Conservation (phyloP, 2,329 filamentous ascomycete species). For the Dactylellina drechsleri region DNA sequence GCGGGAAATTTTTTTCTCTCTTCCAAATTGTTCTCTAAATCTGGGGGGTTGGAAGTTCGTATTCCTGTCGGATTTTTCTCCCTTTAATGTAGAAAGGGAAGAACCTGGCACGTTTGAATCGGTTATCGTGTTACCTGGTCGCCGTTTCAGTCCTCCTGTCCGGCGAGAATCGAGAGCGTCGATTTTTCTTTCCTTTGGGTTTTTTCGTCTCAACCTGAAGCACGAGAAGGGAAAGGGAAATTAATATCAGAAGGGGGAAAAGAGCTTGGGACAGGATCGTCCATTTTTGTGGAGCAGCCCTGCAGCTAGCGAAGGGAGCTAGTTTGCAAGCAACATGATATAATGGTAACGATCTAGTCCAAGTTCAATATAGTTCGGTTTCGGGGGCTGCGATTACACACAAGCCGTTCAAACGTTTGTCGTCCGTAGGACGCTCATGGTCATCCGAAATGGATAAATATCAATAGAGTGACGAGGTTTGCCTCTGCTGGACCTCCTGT, state of each 20-base stretch:
- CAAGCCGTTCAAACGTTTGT: constrained; percentile 1
- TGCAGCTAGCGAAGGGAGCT: neutral
- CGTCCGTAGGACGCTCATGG: neutral
- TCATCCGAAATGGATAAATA: constrained; percentile 6
- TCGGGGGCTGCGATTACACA: constrained; percentile 23
- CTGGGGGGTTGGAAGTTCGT: constrained; percentile 24
- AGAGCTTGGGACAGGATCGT: constrained; percentile 20
- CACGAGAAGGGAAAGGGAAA: constrained; percentile 20
- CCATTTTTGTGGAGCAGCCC: neutral
- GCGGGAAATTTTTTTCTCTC: constrained; percentile 45
- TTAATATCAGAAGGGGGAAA: neutral
- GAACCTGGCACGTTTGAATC: constrained; percentile 41
- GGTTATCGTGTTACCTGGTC: constrained; percentile 42
- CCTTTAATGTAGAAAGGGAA: neutral
- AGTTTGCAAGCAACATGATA: neutral
- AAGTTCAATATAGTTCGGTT: neutral
- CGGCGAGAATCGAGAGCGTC: neutral
- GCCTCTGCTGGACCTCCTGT: constrained; percentile 51
- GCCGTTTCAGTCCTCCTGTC: constrained; percentile 21
- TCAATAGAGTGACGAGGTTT: constrained; percentile 3
- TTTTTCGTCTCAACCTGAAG: constrained; percentile 21
- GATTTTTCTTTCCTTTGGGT: neutral
- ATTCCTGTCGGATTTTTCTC: constrained; percentile 19
- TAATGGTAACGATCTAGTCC: constrained; percentile 3
- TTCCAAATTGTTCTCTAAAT: constrained; percentile 15